A percentile compares a stretch with the other conserved stretches of the same genome.
These are phyloP conservation scores for Orychophragmus violaceus DNA, from an alignment of 345 rosid species.

Conservation along the genomic window DNA sequence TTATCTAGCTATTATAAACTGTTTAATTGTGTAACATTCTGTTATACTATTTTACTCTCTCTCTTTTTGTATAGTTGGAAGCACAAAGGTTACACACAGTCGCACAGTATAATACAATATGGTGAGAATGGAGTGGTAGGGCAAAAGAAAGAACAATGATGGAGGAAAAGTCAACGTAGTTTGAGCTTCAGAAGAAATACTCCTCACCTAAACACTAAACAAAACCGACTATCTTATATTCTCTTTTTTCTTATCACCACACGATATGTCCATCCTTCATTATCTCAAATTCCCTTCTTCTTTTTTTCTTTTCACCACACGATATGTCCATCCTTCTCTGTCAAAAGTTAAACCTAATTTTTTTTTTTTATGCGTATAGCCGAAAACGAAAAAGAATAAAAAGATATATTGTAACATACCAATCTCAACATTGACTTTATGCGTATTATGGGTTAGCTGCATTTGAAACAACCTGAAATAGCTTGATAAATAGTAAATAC, in stretches of 20 bases:
- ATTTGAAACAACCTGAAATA: background rate
- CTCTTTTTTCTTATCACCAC: background rate
- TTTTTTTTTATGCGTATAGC: background rate
- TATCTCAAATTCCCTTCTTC: no score
- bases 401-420: background rate
- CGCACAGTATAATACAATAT: background rate
- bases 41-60: no score
- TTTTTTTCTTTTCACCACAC: no score
- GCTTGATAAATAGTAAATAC: background rate
- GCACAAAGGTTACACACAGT: background rate
- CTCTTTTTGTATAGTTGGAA: constrained; percentile 1
- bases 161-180: constrained; percentile 11
- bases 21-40: background rate
- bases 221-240: background rate
- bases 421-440: background rate
- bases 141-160: constrained; percentile 3
- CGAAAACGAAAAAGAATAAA: background rate
- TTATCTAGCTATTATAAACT: background rate
- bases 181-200: background rate
- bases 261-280: background rate
- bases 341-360: background rate
- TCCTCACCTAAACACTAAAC: background rate
- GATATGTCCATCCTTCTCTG: no score
- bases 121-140: constrained; percentile 17
- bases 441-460: background rate